Conservation (phyloP, 148 eudicot genomes). For the Amaranthus hypochondriacus region DNA sequence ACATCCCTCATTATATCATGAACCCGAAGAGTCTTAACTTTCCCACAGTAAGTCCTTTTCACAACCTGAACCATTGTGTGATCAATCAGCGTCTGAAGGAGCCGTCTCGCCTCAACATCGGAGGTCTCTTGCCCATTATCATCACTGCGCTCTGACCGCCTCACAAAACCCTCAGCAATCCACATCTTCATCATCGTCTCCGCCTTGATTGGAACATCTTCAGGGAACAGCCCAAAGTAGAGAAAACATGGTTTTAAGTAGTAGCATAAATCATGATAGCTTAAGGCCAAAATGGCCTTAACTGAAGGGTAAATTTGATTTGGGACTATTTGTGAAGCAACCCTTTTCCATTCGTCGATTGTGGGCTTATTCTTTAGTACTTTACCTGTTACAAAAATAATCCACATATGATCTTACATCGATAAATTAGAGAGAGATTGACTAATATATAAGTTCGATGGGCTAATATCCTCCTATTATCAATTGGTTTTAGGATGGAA, state of each 20-base stretch:
- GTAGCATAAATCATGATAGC: conserved; percentile 14
- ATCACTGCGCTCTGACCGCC: neutral
- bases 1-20: conserved; percentile 40
- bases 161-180: conserved; percentile 33
- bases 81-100: conserved; percentile 24
- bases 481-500: no score
- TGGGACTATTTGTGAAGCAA: neutral
- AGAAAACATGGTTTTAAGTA: conserved; percentile 32
- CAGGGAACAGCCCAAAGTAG: conserved; percentile 25
- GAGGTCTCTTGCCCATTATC: neutral
- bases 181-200: conserved; percentile 22
- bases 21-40: conserved; percentile 15
- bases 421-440: no score
- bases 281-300: conserved; percentile 19
- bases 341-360: conserved; percentile 4
- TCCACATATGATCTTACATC: no score
- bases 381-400: no score
- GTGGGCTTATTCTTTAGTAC: no score
- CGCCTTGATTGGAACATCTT: conserved; percentile 17
- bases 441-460: no score
- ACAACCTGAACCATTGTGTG: conserved; percentile 29
- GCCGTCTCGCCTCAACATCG: conserved; percentile 23
- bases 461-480: no score
- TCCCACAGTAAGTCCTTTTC: conserved; percentile 15
- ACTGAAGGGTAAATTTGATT: conserved; percentile 19